Evolutionary conservation across 805 yeast species (phyloP), one percentile per base, ranked within the genome.

Genomic region (Wickerhamomyces hampshirensis): DNA sequence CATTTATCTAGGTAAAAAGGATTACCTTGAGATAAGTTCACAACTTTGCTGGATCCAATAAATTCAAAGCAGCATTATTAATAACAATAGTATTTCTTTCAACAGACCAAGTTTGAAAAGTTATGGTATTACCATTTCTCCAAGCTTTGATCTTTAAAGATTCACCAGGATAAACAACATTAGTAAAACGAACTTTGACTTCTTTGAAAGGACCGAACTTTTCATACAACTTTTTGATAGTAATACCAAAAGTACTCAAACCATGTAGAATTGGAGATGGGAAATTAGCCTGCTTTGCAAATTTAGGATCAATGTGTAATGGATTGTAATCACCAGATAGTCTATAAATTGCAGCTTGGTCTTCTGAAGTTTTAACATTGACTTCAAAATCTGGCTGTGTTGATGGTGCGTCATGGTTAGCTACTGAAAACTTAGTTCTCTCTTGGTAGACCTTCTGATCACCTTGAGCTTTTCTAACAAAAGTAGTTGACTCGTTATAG

Each of bases 321-420:
- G 98, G 98, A 62, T 91, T 91, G 61, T 80, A 80, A 68, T 91
- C 98, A 37, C 96, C 98, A 43, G 91, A 81, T 43, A 91, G 69
- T 59, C 98, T 77, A 68, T 91, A 91, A 38, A 89, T 63, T 4
- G 95, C 86, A 31, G 97, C 97, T 60, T 80, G 87, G 59, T 88
- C 84, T 29, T 61, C 68, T 18, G 71, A 56, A 2, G 93, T 84
- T 46, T 71, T 62, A 51, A 76, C 71, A 29, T 69, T 74, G 31
- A 62, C 59, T 38, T 71, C 77, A 53, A 74, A 84, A 56, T 84
- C 94, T 6, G 96, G 93, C 18, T 60, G 59, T 17, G 72, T 59
- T 33, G 64, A 53, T 38, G 91, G 93, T 3, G 84, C 82, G 27
- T 52, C 62, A 61, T 84, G 85, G 18, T 69, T 65, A 13, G 73